Conservation (phyloP, 1,284 basidiomycete genomes). For the Coriolopsis trogii region DNA sequence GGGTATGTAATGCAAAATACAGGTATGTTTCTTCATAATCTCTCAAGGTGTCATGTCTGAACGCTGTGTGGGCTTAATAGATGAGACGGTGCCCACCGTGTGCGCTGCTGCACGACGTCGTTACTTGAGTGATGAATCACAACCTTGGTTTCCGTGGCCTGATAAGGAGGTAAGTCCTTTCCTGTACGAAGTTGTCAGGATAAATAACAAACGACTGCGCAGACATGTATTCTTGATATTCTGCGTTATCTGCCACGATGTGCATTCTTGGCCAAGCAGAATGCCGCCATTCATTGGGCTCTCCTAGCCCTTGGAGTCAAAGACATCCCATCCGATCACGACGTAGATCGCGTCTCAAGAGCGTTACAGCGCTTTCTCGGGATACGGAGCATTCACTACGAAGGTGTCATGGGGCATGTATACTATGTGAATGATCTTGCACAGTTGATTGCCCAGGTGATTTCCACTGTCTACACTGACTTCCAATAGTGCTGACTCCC, state of each 20-base stretch:
- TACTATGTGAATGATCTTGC: constrained; percentile 13
- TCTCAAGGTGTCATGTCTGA: too few relatives aligned
- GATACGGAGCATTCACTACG: constrained; percentile 2
- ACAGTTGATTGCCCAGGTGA: constrained; percentile 11
- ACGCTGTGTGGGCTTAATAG: too few relatives aligned
- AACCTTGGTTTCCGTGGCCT: constrained; percentile 9
- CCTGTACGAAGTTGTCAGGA: neutral
- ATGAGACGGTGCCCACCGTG: too few relatives aligned
- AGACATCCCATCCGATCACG: constrained; percentile 2
- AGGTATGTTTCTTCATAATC: neutral
- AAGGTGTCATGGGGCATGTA: constrained; percentile 14
- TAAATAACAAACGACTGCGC: neutral
- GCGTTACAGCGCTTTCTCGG: constrained; percentile 6
- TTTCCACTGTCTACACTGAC: too few relatives aligned
- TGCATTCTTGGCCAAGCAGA: constrained; percentile 17
- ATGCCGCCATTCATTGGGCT: constrained; percentile 12
- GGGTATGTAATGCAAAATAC: neutral
- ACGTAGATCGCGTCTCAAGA: neutral
- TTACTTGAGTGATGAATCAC: neutral
- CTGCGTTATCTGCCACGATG: constrained; percentile 18
- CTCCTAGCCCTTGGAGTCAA: constrained; percentile 1
- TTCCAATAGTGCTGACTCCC: neutral
- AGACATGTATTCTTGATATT: constrained; percentile 17
- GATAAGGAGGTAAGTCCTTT: neutral
- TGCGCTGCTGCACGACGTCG: too few relatives aligned